A percentile compares a stretch with the other conserved stretches of the same genome.
These are phyloP conservation scores for Dendrobium chrysotoxum DNA, from an alignment of 106 monocot genomes.

Conservation along the genomic window DNA sequence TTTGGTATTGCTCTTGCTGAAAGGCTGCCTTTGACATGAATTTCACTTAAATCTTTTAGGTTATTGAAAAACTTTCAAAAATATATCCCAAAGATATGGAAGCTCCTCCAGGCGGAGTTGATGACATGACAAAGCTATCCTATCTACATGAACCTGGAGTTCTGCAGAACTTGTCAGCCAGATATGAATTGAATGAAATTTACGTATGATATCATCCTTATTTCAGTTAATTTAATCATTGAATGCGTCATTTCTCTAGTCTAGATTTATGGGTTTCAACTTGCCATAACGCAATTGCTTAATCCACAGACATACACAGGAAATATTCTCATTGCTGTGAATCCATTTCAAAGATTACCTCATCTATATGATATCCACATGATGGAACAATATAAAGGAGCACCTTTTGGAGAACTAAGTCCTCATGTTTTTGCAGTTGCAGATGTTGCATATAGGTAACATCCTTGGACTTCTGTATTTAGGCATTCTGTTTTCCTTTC, in stretches of 20 bases:
- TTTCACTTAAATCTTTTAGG: slow-evolving; percentile 14
- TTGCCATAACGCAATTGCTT: background rate
- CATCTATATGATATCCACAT: slow-evolving; percentile 54
- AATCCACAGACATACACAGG: slow-evolving; percentile 61
- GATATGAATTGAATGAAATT: slow-evolving; percentile 73
- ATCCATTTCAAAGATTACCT: slow-evolving; percentile 71
- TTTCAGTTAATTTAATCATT: background rate
- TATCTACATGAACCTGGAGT: slow-evolving; percentile 90
- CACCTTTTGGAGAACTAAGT: slow-evolving; percentile 53
- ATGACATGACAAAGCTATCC: slow-evolving; percentile 83
- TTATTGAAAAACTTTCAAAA: slow-evolving; percentile 42
- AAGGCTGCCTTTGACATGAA: slow-evolving; percentile 1
- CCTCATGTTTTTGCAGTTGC: slow-evolving; percentile 81
- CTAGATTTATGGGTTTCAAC: background rate
- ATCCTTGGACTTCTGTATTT: background rate
- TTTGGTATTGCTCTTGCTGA: background rate
- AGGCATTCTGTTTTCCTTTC: background rate
- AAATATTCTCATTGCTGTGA: slow-evolving; percentile 68
- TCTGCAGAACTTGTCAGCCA: slow-evolving; percentile 53
- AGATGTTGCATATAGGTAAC: slow-evolving; percentile 68
- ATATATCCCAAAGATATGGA: slow-evolving; percentile 65
- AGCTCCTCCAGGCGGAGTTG: slow-evolving; percentile 70
- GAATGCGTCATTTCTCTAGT: background rate
- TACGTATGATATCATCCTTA: slow-evolving; percentile 43
- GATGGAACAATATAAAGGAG: slow-evolving; percentile 75